Conservation (phyloP, 2,329 filamentous ascomycete species). For the Byssothecium circinans region DNA sequence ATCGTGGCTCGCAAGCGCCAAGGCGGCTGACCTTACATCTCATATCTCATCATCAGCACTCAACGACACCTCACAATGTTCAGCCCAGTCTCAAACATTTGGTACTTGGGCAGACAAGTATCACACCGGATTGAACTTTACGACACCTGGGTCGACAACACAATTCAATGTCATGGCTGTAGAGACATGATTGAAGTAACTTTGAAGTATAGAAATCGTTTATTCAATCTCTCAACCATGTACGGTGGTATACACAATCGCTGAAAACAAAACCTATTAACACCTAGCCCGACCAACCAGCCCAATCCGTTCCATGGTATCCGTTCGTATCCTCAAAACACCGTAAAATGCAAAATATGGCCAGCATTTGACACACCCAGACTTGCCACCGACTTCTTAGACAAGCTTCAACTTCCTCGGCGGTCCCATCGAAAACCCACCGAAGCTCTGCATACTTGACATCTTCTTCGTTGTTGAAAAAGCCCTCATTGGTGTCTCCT, state of each 20-base stretch:
- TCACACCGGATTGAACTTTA: too few species aligned
- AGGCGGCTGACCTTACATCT: too few species aligned
- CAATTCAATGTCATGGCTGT: too few species aligned
- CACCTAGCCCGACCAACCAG: background rate
- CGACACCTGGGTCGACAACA: too few species aligned
- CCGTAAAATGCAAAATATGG: background rate
- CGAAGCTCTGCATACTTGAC: slow-evolving; percentile 1
- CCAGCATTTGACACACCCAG: background rate
- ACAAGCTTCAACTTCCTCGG: slow-evolving; percentile 32
- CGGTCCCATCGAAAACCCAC: slow-evolving; percentile 18
- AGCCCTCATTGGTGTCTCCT: slow-evolving; percentile 1
- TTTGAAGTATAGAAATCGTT: background rate
- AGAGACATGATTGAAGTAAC: too few species aligned
- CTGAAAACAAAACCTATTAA: background rate
- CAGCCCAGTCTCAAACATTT: too few species aligned
- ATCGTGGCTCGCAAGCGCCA: slow-evolving; percentile 5
- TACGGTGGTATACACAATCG: too few species aligned
- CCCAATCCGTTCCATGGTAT: background rate
- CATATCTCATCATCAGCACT: too few species aligned
- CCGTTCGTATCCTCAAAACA: background rate
- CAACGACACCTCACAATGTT: too few species aligned
- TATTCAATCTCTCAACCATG: background rate
- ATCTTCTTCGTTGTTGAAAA: slow-evolving; percentile 4
- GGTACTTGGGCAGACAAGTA: too few species aligned
- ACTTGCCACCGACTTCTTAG: slow-evolving; percentile 5